Percentiles rank a stretch among this genome's conserved stretches.
These are phyloP conservation scores for Sporisorium sorghi DNA, from an alignment of 1,284 basidiomycete genomes.

Conservation along the genomic window DNA sequence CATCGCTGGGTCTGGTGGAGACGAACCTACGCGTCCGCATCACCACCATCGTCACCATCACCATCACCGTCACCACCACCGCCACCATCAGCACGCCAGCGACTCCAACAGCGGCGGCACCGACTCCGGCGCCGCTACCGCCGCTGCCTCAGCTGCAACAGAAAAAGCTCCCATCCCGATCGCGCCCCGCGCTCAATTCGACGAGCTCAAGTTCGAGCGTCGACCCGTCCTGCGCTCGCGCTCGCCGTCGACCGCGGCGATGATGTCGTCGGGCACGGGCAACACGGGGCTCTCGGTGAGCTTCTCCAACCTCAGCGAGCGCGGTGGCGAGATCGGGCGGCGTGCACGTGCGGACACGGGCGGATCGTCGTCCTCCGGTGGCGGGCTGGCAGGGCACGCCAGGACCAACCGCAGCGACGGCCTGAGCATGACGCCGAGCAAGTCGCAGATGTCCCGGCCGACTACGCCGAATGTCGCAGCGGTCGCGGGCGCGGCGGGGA, in stretches of 20 bases:
- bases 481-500: too few species aligned
- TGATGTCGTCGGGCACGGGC: slow-evolving; percentile 6
- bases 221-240: slow-evolving; percentile 57
- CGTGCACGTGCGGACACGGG: slow-evolving; percentile 42
- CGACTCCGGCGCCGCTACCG: not conserved
- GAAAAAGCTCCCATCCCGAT: slow-evolving; percentile 21
- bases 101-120: not conserved
- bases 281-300: slow-evolving; percentile 43
- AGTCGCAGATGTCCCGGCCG: slow-evolving; percentile 27
- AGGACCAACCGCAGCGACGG: slow-evolving; percentile 19
- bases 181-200: slow-evolving; percentile 11
- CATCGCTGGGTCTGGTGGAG: slow-evolving; percentile 14
- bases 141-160: not conserved
- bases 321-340: slow-evolving; percentile 8
- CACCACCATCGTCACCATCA: slow-evolving; percentile 34
- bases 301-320: slow-evolving; percentile 42
- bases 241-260: slow-evolving; percentile 46
- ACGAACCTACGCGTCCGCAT: slow-evolving; percentile 14
- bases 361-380: slow-evolving; percentile 23
- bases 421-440: slow-evolving; percentile 40
- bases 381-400: slow-evolving; percentile 2
- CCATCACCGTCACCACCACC: slow-evolving; percentile 26
- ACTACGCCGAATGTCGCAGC: slow-evolving; percentile 24
- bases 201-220: slow-evolving; percentile 57
- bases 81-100: slow-evolving; percentile 21